Evolutionary conservation across 2,329 filamentous ascomycete genomes (phyloP).

Genomic region (Metarhizium humberi): DNA sequence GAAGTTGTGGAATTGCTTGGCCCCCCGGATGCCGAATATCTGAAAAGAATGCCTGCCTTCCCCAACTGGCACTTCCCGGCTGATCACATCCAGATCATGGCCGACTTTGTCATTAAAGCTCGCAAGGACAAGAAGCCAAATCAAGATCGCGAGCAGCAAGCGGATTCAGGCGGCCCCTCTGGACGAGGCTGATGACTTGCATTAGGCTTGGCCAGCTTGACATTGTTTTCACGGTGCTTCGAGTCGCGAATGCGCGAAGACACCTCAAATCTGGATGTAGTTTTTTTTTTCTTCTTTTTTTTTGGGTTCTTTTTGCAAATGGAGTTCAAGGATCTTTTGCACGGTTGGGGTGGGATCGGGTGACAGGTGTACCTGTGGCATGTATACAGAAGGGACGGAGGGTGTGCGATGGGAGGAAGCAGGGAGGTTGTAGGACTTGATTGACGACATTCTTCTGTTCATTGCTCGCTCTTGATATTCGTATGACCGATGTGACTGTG

Average conservation of each 20-base stretch:
- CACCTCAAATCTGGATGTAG: conserved; percentile 27
- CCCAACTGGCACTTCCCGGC: conserved; percentile 92
- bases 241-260: conserved; percentile 1
- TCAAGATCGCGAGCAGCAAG: conserved; percentile 45
- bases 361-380: conserved; percentile 9
- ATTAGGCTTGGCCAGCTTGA: conserved; percentile 1
- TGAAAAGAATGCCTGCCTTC: conserved; percentile 81
- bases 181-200: conserved; percentile 16
- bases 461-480: background rate
- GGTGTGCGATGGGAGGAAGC: conserved; percentile 1
- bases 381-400: conserved; percentile 10
- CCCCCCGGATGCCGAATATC: conserved; percentile 75
- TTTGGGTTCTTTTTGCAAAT: conserved; percentile 30
- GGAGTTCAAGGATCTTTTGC: conserved; percentile 26
- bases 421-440: conserved; percentile 11
- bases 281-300: conserved; percentile 15
- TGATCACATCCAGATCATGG: conserved; percentile 83
- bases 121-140: conserved; percentile 71
- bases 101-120: conserved; percentile 81
- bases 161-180: conserved; percentile 44
- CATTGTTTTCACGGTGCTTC: conserved; percentile 3
- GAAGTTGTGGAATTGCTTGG: conserved; percentile 78
- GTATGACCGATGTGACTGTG: background rate
- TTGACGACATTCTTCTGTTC: conserved; percentile 7
- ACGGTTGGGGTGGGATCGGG: conserved; percentile 5